These are phyloP conservation scores for Priceomyces fermenticarens DNA, from an alignment of 805 yeast species.

Conservation along the genomic window DNA sequence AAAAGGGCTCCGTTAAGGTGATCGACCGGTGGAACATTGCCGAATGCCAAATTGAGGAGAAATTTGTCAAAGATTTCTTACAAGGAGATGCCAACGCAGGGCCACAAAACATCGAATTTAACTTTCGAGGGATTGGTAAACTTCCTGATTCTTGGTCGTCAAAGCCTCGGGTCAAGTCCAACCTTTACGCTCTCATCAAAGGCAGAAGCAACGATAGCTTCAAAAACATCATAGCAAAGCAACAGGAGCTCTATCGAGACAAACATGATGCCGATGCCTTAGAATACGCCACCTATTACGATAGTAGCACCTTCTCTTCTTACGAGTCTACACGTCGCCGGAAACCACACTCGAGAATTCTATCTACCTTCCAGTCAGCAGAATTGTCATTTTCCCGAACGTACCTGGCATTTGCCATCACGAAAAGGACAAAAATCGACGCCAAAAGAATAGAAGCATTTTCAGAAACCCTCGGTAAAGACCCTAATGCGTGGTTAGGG, in stretches of 20 bases:
- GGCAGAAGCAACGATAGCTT: slow-evolving; percentile 24
- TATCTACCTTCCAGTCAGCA: no score
- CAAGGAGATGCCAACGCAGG: not conserved
- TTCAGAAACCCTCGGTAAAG: slow-evolving; percentile 5
- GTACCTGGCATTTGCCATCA: not conserved
- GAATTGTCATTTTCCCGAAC: not conserved
- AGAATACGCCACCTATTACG: not conserved
- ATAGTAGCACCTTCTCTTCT: no score
- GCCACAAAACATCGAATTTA: slow-evolving; percentile 1
- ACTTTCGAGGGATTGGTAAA: slow-evolving; percentile 6
- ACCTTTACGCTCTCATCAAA: slow-evolving; percentile 21
- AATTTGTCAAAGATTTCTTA: slow-evolving; percentile 11
- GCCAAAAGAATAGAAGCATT: not conserved
- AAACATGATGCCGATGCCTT: slow-evolving; percentile 1
- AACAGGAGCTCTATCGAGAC: slow-evolving; percentile 20
- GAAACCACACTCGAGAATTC: no score
- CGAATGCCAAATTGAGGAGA: slow-evolving; percentile 27
- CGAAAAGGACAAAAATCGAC: not conserved
- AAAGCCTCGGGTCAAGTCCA: slow-evolving; percentile 12
- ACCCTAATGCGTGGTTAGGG: slow-evolving; percentile 12
- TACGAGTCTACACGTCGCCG: no score
- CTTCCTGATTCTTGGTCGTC: not conserved
- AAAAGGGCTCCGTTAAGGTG: slow-evolving; percentile 16
- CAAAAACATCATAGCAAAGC: slow-evolving; percentile 18
- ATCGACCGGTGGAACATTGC: slow-evolving; percentile 33